Evolutionary conservation across 352 stramenopile genomes (phyloP).

Genomic region (Phytophthora tentaculata): DNA sequence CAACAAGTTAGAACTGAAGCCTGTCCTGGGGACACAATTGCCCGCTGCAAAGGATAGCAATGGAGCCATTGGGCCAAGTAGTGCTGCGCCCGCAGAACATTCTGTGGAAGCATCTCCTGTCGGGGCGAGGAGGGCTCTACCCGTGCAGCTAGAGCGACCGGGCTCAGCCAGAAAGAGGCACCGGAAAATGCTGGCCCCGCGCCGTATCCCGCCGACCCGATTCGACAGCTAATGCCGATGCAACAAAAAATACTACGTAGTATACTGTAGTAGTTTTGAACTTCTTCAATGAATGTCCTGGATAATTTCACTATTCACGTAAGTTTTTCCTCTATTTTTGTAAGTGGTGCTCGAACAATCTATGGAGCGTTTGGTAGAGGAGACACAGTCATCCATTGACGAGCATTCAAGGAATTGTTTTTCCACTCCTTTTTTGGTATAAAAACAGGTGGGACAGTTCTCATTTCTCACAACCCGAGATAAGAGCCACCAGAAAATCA

Average conservation of each 20-base stretch:
- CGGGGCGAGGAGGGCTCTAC: not conserved
- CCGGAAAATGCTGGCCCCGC: slow-evolving; percentile 54
- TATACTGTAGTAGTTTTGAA: no score
- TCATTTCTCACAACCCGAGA: slow-evolving; percentile 21
- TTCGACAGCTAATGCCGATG: slow-evolving; percentile 17
- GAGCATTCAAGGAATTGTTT: not conserved
- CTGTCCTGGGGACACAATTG: no score
- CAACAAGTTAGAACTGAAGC: no score
- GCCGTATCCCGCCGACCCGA: slow-evolving; percentile 52
- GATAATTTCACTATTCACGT: not conserved
- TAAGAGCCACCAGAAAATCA: slow-evolving; percentile 27
- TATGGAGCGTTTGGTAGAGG: not conserved
- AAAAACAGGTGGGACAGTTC: slow-evolving; percentile 24
- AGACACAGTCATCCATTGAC: not conserved
- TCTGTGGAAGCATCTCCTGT: slow-evolving; percentile 2
- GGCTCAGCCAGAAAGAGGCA: slow-evolving; percentile 56
- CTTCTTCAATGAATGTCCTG: no score
- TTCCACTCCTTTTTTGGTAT: slow-evolving; percentile 7
- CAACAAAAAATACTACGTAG: no score
- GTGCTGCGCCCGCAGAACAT: slow-evolving; percentile 1
- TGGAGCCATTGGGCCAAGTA: not conserved
- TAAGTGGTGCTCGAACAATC: not conserved
- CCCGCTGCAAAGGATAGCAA: slow-evolving; percentile 1
- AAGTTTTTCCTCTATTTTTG: not conserved
- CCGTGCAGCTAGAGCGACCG: slow-evolving; percentile 16